Conservation (phyloP, 805 yeast genomes). For the Dipodascus geniculatus region DNA sequence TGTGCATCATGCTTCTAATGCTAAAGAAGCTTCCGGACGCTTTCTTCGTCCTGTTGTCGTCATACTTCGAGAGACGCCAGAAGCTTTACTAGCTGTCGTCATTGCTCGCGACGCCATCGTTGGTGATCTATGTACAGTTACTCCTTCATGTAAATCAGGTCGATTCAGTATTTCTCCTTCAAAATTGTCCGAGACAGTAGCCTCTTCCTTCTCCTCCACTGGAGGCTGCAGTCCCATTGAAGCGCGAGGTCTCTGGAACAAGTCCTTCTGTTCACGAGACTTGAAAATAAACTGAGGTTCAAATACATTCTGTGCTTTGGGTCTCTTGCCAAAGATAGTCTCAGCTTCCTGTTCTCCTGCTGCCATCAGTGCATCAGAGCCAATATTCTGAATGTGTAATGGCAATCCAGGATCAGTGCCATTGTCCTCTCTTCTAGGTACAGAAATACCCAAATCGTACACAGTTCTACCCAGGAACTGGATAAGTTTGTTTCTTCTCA, state of each 20-base stretch:
- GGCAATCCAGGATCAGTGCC: background rate
- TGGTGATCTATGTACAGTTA: background rate
- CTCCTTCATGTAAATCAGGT: background rate
- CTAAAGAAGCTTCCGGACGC: background rate
- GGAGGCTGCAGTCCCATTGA: background rate
- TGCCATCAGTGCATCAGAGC: background rate
- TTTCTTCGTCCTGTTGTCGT: background rate
- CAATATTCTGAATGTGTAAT: background rate
- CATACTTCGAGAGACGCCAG: background rate
- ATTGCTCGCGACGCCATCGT: background rate
- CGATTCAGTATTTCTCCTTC: background rate
- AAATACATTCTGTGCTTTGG: background rate
- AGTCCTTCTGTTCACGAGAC: background rate
- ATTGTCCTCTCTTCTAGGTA: background rate
- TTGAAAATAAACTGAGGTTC: background rate
- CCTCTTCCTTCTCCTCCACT: background rate
- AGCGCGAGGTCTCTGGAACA: background rate
- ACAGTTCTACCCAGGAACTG: conserved; percentile 17
- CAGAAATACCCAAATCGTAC: background rate
- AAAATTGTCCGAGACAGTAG: background rate
- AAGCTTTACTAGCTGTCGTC: background rate
- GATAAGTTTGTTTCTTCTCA: conserved; percentile 21
- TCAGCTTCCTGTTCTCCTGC: background rate
- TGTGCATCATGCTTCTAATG: background rate
- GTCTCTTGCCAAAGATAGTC: background rate